phyloP scores from a whole-genome alignment of 768 basidiomycete genomes.

The Suillus tomentosus region DNA sequence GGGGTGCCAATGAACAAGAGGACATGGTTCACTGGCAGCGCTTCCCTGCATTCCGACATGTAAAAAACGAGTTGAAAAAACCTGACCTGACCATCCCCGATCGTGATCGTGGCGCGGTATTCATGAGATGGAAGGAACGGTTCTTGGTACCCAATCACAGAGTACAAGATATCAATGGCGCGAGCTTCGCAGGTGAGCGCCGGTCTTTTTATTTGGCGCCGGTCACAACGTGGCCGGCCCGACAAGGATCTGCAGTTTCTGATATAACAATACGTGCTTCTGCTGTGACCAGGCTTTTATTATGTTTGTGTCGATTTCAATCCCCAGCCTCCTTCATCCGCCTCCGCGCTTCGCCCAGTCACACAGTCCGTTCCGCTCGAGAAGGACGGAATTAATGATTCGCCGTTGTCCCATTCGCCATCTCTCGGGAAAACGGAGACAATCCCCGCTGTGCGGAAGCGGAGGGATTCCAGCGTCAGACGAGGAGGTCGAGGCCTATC shows the following conservation, averaged over 20 bases:
- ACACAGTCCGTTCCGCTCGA: slow-evolving; percentile 40
- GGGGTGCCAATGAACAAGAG: slow-evolving; percentile 89
- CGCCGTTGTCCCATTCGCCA: slow-evolving; percentile 32
- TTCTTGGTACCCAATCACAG: slow-evolving; percentile 95
- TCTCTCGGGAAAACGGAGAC: slow-evolving; percentile 39
- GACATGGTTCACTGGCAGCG: slow-evolving; percentile 95
- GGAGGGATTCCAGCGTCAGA: slow-evolving; percentile 50
- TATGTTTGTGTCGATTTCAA: slow-evolving; percentile 94
- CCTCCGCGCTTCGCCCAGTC: slow-evolving; percentile 33
- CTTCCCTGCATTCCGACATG: slow-evolving; percentile 86
- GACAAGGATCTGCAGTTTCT: slow-evolving; percentile 16
- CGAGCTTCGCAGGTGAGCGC: slow-evolving; percentile 86
- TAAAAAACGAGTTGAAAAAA: slow-evolving; percentile 75
- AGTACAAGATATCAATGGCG: slow-evolving; percentile 92
- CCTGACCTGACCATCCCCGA: slow-evolving; percentile 80
- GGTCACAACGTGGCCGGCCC: slow-evolving; percentile 7
- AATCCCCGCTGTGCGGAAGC: slow-evolving; percentile 37
- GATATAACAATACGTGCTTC: slow-evolving; percentile 16
- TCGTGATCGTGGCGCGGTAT: slow-evolving; percentile 78
- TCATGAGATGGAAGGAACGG: slow-evolving; percentile 97
- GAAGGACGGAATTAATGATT: slow-evolving; percentile 28
- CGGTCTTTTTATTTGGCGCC: slow-evolving; percentile 10
- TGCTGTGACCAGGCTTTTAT: slow-evolving; percentile 70
- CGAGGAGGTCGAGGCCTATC: slow-evolving; percentile 48
- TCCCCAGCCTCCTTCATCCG: slow-evolving; percentile 49